These are phyloP conservation scores for Hypoxylon sp. DNA, from an alignment of 2,329 filamentous ascomycete species.

Conservation along the genomic window DNA sequence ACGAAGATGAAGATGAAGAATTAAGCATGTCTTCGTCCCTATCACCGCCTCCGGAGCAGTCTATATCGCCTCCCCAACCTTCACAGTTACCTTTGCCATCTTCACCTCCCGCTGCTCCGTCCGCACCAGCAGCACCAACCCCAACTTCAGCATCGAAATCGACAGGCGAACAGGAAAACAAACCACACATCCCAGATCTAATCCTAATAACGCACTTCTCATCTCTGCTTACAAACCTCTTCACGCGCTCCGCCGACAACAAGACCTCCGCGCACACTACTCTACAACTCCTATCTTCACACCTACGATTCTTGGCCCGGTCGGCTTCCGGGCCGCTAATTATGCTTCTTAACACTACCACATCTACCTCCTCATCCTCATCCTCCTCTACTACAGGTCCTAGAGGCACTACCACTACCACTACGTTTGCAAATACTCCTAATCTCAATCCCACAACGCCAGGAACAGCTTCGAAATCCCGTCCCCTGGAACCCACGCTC, in stretches of 20 bases:
- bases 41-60: conserved; percentile 8
- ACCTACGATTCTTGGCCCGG: conserved; percentile 63
- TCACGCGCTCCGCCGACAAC: conserved; percentile 63
- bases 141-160: conserved; percentile 8
- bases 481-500: conserved; percentile 61
- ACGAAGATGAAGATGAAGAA: conserved; percentile 59
- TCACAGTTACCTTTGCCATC: conserved; percentile 10
- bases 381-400: conserved; percentile 18
- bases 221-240: conserved; percentile 66
- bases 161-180: conserved; percentile 12
- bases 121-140: conserved; percentile 3
- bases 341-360: conserved; percentile 69
- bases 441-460: conserved; percentile 2
- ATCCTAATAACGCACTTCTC: conserved; percentile 71
- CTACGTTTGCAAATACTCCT: not conserved
- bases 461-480: conserved; percentile 19
- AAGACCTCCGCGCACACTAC: conserved; percentile 63
- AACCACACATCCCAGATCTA: conserved; percentile 58
- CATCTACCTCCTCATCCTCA: conserved; percentile 27
- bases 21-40: conserved; percentile 40
- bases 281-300: conserved; percentile 64
- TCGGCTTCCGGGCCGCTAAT: conserved; percentile 60
- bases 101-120: conserved; percentile 12
- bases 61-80: conserved; percentile 6
- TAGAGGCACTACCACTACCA: not conserved